Evolutionary conservation across 495 filamentous ascomycete species (phyloP), one percentile per base, ranked within the genome.

Genomic region (Mycothermus thermophilus): DNA sequence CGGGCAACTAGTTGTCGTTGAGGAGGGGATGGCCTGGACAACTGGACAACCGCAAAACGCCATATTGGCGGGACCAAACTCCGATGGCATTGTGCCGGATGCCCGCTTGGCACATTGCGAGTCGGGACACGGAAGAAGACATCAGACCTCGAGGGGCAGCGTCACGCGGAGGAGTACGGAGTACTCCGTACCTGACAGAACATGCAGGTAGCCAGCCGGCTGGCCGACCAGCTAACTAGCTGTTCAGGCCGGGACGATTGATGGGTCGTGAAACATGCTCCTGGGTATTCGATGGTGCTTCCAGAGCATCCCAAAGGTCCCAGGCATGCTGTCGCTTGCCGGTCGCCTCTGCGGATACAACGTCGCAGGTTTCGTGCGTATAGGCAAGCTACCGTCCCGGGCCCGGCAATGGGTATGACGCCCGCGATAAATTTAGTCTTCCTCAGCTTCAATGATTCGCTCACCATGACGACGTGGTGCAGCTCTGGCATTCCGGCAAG

Each of bases 381-480:
- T 28, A 45, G 34, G 38, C 42, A 34, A 31, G 29, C 19, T 34
- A 20, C 42, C 42, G 38, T 29, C 27, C 28, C 34, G 42, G 30
- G 11, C 10, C 37, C 34, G 26, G 20, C 6, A 25, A 25, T n/a
- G n/a, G 15, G 32, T 30, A 16, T 27, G 12, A 27, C 27, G 20
- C 28, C n/a, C 16, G 22, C 37, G 38, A 37, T 41, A 45, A 34
- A 27, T 45, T 45, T 41, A 45, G 37, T 32, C 42, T 34, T 21
- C 29, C 15, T 22, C 26, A 21, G 30, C 20, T 19, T n/a, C n/a
- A n/a, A n/a, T 41, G 42, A 41, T 45, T 45, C 42, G 42, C 30
- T 27, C 30, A 11, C 18, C 22, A 27, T 23, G 30, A 16, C 21
- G 20, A 33, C 16, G 15, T 14, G 13, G 23, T 34, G 34, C 34